These are phyloP conservation scores for Exophiala oligosperma DNA, from an alignment of 2,329 filamentous ascomycete species.

Conservation along the genomic window DNA sequence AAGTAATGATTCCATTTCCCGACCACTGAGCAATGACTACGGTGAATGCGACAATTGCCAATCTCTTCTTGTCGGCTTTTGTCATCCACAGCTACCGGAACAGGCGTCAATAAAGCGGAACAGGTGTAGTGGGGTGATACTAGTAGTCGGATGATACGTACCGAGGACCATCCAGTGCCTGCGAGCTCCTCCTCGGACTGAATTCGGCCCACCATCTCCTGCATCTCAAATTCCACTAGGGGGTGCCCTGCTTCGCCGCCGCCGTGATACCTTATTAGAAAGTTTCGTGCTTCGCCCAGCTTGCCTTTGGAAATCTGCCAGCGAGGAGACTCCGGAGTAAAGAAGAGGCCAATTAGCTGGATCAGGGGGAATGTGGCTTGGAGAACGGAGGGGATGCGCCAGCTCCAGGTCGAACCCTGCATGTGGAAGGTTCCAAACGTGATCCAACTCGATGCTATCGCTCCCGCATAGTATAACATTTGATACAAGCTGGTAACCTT, in stretches of 20 bases:
- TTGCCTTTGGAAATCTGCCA: conserved; percentile 27
- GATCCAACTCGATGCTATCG: conserved; percentile 50
- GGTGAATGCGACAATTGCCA: no score
- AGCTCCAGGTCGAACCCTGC: conserved; percentile 51
- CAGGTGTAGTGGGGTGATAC: conserved; percentile 56
- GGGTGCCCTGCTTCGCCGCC: conserved; percentile 24
- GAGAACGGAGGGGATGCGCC: conserved; percentile 51
- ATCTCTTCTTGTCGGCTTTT: no score
- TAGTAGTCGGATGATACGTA: no score
- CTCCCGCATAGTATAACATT: conserved; percentile 53
- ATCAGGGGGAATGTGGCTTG: conserved; percentile 37
- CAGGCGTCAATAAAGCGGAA: no score
- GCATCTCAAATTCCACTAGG: conserved; percentile 58
- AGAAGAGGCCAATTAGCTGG: conserved; percentile 30
- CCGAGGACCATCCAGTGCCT: no score
- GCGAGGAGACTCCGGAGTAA: conserved; percentile 25
- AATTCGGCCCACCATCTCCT: conserved; percentile 68
- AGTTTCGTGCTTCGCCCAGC: conserved; percentile 26
- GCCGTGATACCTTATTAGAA: conserved; percentile 30
- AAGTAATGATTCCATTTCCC: conserved; percentile 36
- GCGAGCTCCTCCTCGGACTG: no score
- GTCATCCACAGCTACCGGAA: no score
- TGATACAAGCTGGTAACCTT: conserved; percentile 53
- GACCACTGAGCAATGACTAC: no score
- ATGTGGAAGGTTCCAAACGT: conserved; percentile 44